Evolutionary conservation across 1,139 yeast genomes (phyloP).

Genomic region (Suhomyces coccinellae): DNA sequence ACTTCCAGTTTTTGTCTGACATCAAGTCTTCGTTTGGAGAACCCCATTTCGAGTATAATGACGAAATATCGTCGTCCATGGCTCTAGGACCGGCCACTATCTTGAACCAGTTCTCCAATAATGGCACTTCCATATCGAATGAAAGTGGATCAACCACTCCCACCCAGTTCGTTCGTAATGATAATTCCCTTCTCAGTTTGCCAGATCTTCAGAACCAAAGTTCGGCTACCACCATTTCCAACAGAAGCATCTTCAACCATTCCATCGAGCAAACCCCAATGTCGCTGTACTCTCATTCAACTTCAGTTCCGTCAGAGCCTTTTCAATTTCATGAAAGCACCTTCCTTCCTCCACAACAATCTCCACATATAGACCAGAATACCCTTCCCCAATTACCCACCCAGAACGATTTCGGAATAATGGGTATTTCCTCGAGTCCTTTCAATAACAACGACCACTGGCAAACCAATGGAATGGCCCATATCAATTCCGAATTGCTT

Average conservation of each 20-base stretch:
- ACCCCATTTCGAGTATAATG: neutral
- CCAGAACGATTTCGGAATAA: constrained; percentile 1
- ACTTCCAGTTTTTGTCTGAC: constrained; percentile 4
- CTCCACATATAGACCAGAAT: constrained; percentile 11
- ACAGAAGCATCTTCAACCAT: constrained; percentile 16
- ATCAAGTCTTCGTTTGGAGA: neutral
- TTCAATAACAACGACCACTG: neutral
- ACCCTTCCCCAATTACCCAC: constrained; percentile 8
- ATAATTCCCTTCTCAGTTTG: constrained; percentile 27
- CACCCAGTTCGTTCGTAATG: constrained; percentile 22
- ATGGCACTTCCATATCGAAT: constrained; percentile 11
- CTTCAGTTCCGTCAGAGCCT: constrained; percentile 10
- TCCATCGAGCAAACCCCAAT: constrained; percentile 20
- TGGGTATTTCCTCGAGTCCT: neutral
- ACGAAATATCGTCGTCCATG: neutral
- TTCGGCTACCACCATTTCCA: constrained; percentile 1
- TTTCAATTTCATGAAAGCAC: constrained; percentile 14
- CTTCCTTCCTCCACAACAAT: constrained; percentile 10
- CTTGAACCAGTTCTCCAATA: constrained; percentile 8
- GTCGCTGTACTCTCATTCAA: constrained; percentile 9
- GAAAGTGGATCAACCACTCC: constrained; percentile 17
- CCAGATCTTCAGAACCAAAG: constrained; percentile 20
- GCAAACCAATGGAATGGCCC: neutral
- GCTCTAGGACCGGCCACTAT: constrained; percentile 14
- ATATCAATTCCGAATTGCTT: constrained; percentile 5